These are phyloP conservation scores for Citrus mangshanensis DNA, from an alignment of 345 rosid genomes.

Conservation along the genomic window DNA sequence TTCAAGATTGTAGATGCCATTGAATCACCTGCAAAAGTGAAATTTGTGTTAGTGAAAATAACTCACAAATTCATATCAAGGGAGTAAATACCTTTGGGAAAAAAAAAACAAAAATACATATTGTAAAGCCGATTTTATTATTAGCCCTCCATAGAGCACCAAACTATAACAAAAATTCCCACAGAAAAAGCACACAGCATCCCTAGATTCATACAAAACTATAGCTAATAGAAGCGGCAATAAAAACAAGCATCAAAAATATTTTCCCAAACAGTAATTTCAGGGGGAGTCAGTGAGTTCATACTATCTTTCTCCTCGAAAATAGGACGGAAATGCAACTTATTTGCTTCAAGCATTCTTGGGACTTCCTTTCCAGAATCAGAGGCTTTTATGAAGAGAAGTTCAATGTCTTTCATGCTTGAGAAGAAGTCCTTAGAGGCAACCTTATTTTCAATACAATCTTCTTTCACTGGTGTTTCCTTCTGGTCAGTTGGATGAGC, in stretches of 20 bases:
- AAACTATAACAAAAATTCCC: not conserved
- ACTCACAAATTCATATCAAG: not conserved
- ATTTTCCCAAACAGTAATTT: not conserved
- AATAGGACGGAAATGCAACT: constrained; percentile 79
- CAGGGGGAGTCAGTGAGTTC: constrained; percentile 20
- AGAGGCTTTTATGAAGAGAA: constrained; percentile 78
- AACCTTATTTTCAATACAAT: constrained; percentile 46
- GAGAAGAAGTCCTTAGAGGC: constrained; percentile 73
- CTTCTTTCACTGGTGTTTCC: constrained; percentile 49
- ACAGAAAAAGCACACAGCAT: not conserved
- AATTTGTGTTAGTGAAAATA: not conserved
- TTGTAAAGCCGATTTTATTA: not conserved
- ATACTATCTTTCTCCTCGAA: constrained; percentile 56
- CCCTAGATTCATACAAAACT: not conserved
- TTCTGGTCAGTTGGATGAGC: constrained; percentile 31
- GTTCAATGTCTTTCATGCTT: constrained; percentile 80
- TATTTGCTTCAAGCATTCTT: constrained; percentile 97
- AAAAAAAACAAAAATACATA: too few species aligned
- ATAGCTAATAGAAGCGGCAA: not conserved
- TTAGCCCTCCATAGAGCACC: not conserved
- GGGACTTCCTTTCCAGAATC: constrained; percentile 95
- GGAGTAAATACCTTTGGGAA: not conserved
- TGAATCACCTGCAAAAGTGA: constrained; percentile 46
- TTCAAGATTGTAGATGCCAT: constrained; percentile 49
- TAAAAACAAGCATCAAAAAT: not conserved